Evolutionary conservation across 2,329 filamentous ascomycete genomes (phyloP), one percentile per base, ranked within the genome.

Genomic region (Ilyonectria destructans): DNA sequence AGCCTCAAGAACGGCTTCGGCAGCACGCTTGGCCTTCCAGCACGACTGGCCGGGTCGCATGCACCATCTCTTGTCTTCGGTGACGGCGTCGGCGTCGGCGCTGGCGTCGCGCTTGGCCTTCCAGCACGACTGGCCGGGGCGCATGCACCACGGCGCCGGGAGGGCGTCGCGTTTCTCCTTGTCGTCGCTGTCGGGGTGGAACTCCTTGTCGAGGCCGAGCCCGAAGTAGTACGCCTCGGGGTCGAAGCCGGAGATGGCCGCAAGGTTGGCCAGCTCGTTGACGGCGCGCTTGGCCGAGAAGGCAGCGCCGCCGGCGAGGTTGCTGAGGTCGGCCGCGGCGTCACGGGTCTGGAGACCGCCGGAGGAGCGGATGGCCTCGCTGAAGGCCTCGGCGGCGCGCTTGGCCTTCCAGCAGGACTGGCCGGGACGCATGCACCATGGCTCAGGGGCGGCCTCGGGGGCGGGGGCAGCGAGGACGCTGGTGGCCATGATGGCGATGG

Each of bases 391-490:
- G 37, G 80, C 82, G 23, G 80, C 81, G 57, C 81, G 81, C 76
- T 82, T 83, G 62, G 77, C 79, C 71, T 83, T 82, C 74, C 76
- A 78, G 80, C 85, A 86, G n/a, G 77, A 72, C 65, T 82, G 77
- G 37, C 84, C 83, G 33, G 77, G 77, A 43, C 78, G 75, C 69
- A 79, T 70, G 74, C 85, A 85, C 71, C 78, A 79, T 6, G 77
- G 75, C 40, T 75, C 74, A 49, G 76, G 64, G 37, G 65, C 65
- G 49, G 75, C 71, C 1, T 74, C 70, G 8, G 69, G 68, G 19
- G 63, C 63, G 10, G 75, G 74, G 12, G 69, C 67, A 21, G 72
- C 73, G 23, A 72, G 58, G 21, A 52, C 68, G 33, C 57, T 63
- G 35, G 71, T 65, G 45, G 71, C 70, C 64, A 76, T 40, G 51